A percentile compares a stretch with the other conserved stretches of the same genome.
Evolutionary conservation across 2,329 filamentous ascomycete species (phyloP).

Genomic region (Knufia petricola): DNA sequence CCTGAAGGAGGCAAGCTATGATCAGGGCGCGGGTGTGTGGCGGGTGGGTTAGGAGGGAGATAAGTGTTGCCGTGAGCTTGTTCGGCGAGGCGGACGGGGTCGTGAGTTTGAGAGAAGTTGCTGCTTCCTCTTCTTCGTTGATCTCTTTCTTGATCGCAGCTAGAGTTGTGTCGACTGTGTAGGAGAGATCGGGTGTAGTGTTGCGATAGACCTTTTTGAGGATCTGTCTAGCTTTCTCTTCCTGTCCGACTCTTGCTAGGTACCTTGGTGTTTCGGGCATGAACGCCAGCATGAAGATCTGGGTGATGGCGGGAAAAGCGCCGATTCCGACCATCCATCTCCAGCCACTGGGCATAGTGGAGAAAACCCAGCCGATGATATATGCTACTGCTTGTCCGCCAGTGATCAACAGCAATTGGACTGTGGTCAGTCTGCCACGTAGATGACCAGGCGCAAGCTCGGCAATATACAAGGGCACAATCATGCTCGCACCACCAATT

Average conservation of each 20-base stretch:
- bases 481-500: conserved; percentile 53
- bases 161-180: conserved; percentile 51
- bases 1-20: conserved; percentile 81
- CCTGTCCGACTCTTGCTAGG: conserved; percentile 61
- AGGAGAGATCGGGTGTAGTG: conserved; percentile 28
- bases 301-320: conserved; percentile 62
- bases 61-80: conserved; percentile 25
- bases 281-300: conserved; percentile 56
- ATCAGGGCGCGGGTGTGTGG: conserved; percentile 54
- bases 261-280: conserved; percentile 88
- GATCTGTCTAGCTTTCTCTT: conserved; percentile 53
- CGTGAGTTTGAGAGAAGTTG: conserved; percentile 9
- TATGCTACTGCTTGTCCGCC: conserved; percentile 85
- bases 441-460: conserved; percentile 71
- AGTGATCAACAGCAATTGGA: conserved; percentile 75
- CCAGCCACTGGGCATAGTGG: conserved; percentile 58
- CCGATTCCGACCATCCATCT: conserved; percentile 86
- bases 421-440: conserved; percentile 70
- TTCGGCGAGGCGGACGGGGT: not conserved
- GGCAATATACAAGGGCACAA: conserved; percentile 78
- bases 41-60: conserved; percentile 27
- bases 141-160: conserved; percentile 65
- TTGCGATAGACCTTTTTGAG: conserved; percentile 54
- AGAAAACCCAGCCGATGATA: conserved; percentile 67
- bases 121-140: conserved; percentile 52